Conservation (phyloP, 2,329 filamentous ascomycete genomes). For the Didymella pinodella region DNA sequence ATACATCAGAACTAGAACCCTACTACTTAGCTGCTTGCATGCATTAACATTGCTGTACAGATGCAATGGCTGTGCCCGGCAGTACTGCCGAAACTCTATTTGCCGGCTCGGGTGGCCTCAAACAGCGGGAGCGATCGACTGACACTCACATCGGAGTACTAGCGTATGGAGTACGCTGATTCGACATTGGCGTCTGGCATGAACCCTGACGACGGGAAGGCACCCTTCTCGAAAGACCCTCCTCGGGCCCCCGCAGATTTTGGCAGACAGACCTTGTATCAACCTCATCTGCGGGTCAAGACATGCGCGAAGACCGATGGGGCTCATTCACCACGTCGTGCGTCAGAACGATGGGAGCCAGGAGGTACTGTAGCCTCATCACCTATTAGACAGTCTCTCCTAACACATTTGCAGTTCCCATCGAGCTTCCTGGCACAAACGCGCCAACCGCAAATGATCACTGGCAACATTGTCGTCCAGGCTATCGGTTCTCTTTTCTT, state of each 20-base stretch:
- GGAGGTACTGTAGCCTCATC: slow-evolving; percentile 4
- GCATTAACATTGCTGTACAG: background rate
- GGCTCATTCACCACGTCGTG: slow-evolving; percentile 9
- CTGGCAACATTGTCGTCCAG: slow-evolving; percentile 29
- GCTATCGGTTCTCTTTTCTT: slow-evolving; percentile 28
- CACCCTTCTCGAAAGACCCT: slow-evolving; percentile 13
- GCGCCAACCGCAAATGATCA: slow-evolving; percentile 27
- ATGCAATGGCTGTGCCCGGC: background rate
- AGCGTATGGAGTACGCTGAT: slow-evolving; percentile 9
- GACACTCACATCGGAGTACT: slow-evolving; percentile 3
- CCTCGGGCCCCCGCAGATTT: slow-evolving; percentile 5
- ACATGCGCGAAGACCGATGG: slow-evolving; percentile 12
- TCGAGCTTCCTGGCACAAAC: slow-evolving; percentile 20
- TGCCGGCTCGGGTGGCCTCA: slow-evolving; percentile 3
- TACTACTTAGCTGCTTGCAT: background rate
- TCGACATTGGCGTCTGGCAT: slow-evolving; percentile 13
- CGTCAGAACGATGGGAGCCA: slow-evolving; percentile 15
- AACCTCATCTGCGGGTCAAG: slow-evolving; percentile 5
- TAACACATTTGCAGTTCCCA: slow-evolving; percentile 12
- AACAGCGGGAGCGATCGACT: slow-evolving; percentile 13
- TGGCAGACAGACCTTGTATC: slow-evolving; percentile 8
- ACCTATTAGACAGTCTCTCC: background rate
- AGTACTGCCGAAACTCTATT: slow-evolving; percentile 14
- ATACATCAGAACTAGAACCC: background rate
- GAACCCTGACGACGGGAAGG: slow-evolving; percentile 7